Percentiles rank a stretch among this genome's conserved stretches.
phyloP scores from a whole-genome alignment of 2,329 filamentous ascomycete genomes.

The Ascochyta lentis region DNA sequence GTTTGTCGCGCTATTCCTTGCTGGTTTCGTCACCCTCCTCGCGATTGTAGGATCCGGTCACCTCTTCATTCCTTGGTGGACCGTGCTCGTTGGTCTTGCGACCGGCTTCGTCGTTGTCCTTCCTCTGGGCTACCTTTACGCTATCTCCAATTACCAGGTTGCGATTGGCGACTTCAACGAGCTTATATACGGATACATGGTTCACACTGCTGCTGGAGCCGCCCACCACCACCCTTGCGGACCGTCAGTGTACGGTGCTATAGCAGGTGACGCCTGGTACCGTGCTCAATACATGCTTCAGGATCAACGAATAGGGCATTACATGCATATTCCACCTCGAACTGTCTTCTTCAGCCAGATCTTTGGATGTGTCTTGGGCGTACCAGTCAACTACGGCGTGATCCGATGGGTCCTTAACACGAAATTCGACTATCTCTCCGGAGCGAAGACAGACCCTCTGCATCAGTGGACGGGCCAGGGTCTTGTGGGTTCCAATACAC shows the following conservation, averaged over 20 bases:
- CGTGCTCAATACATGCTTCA: conserved; percentile 59
- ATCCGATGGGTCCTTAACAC: conserved; percentile 66
- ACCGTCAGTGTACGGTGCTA: conserved; percentile 64
- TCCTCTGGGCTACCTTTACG: conserved; percentile 66
- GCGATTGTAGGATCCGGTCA: conserved; percentile 59
- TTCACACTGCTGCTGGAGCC: conserved; percentile 53
- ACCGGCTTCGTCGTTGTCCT: conserved; percentile 64
- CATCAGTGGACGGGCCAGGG: conserved; percentile 68
- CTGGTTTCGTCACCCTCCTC: conserved; percentile 59
- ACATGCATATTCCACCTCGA: conserved; percentile 67
- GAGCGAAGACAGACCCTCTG: conserved; percentile 59
- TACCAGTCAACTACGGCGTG: conserved; percentile 68
- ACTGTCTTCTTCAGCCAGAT: conserved; percentile 68
- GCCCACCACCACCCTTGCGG: conserved; percentile 64
- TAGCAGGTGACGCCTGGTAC: conserved; percentile 66
- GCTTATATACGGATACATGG: conserved; percentile 66
- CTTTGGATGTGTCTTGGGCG: conserved; percentile 64
- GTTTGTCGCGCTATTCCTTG: conserved; percentile 60
- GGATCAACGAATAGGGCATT: conserved; percentile 70
- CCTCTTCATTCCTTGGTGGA: conserved; percentile 67
- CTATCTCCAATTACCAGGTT: conserved; percentile 62
- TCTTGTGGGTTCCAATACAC: conserved; percentile 60
- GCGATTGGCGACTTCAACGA: conserved; percentile 67
- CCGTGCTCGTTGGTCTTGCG: conserved; percentile 63
- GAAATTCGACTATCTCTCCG: conserved; percentile 63